Base-by-base conservation (phyloP, 129 eudicot species). In the Centella asiatica region DNA sequence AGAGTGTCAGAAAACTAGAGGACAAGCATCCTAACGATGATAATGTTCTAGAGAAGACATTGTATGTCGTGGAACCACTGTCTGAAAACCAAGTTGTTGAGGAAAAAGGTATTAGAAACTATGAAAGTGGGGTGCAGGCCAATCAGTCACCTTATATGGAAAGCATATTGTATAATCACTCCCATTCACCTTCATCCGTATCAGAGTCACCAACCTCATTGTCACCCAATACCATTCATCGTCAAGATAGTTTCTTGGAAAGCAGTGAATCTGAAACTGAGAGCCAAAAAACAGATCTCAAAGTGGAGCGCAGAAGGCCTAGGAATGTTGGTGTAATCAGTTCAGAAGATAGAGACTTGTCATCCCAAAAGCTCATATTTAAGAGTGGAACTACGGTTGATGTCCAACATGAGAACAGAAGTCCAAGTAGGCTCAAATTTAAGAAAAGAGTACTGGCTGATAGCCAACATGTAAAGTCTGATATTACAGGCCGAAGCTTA, bases 301-400 rank as follows among this genome's bases (percentile, higher is more conserved):
- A 74, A 65, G 66, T 26, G 44, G 55, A 60, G 12, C 48, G 25
- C 39, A 63, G 26, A 45, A 63, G 61, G 59, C 25, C 48, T 5
- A 25, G 31, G 50, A 64, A 44, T 14, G 22, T 51, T 42, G 62
- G 64, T 60, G 54, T 33, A 66, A 57, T 60, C 9, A 47, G 12
- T 26, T 67, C 66, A 46, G 77, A 76, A 57, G 73, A 62, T 37
- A 33, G 59, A 3, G 66, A 73, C 42, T 26, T 22, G 57, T 70
- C 80, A 31, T 27, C 68, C 4, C 67, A 36, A 2, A 72, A 74
- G 61, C 57, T 74, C 44, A 60, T 25, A 62, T 80, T 80, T 71
- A 72, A 39, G 56, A 75, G 82, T 66, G 87, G 84, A 47, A 80
- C 44, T 0, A 68, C 66, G 26, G 47, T 79, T 13, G 72, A 67